Evolutionary conservation across 1,139 yeast genomes (phyloP), one percentile per base, ranked within the genome.

Genomic region (Protomyces inundatus): DNA sequence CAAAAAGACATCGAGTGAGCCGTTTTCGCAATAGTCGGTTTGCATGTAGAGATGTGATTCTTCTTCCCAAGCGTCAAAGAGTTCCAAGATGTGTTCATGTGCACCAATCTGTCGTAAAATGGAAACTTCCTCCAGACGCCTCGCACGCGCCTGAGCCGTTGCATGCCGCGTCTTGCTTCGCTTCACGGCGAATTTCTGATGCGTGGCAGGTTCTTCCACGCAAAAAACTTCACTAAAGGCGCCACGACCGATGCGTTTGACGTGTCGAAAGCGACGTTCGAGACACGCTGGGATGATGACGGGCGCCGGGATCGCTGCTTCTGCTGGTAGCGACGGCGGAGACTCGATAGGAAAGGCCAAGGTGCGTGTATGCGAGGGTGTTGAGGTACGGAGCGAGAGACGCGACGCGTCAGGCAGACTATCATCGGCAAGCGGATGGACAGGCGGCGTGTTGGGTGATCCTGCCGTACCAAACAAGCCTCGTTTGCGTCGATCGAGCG

Each of bases 21-120:
- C 98, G 72, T 93, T 91, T 73, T 93, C 99, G 76, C 97, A 93
- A 73, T 79, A 90, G 71, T 91, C 98, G 1, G 96, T 91, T 95
- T 91, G 90, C 53, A 93, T 89, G 74, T 91, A 93, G 70, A 87
- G 83, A 70, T 86, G 85, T 63, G 84, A 84, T 69, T 82, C 80
- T 71, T 78, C 78, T 69, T 89, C 95, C 98, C 98, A 93, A 9
- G 90, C 90, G 72, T 90, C 91, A 37, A 88, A 82, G 68, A 89
- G 83, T 69, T 85, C 85, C 51, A 93, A 83, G 55, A 91, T 83
- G 73, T 88, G 86, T 70, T 88, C 96, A 69, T 85, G 84, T 2
- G 93, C 95, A 68, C 87, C 93, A 34, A 84, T 71, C 4, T 75
- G 74, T 66, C 79, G 78, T 64, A 84, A 71, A 54, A 83, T 76